These are phyloP conservation scores for Colletotrichum tropicale DNA, from an alignment of 2,329 filamentous ascomycete genomes.

Conservation along the genomic window DNA sequence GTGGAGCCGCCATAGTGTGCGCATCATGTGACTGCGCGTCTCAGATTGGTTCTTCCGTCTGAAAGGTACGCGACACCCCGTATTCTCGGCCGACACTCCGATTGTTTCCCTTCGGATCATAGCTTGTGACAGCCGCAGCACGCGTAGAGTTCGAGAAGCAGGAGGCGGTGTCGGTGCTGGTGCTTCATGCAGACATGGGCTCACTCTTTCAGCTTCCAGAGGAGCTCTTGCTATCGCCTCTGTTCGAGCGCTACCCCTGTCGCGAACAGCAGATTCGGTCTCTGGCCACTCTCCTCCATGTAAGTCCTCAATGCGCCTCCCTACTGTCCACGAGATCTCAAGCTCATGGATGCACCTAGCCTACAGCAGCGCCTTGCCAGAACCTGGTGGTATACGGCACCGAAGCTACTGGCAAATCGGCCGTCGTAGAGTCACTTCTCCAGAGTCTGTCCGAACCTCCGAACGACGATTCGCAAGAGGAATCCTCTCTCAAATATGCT, in stretches of 20 bases:
- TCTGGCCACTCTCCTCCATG: constrained; percentile 58
- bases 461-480: constrained; percentile 36
- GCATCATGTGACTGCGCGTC: constrained; percentile 20
- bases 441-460: constrained; percentile 39
- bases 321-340: background rate
- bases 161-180: background rate
- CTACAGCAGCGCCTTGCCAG: constrained; percentile 69
- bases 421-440: constrained; percentile 69
- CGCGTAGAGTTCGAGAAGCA: background rate
- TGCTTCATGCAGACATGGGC: constrained; percentile 29
- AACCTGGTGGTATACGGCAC: constrained; percentile 84
- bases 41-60: background rate
- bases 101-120: background rate
- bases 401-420: constrained; percentile 85
- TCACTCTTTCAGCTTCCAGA: constrained; percentile 57
- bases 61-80: background rate
- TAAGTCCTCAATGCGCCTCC: constrained; percentile 31
- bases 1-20: background rate
- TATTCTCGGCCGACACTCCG: background rate
- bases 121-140: background rate
- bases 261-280: constrained; percentile 64
- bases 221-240: constrained; percentile 50
- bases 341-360: constrained; percentile 44
- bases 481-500: constrained; percentile 59
- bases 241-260: constrained; percentile 58